Evolutionary conservation across 1,284 basidiomycete species (phyloP).

Genomic region (Trichosporon faecale): DNA sequence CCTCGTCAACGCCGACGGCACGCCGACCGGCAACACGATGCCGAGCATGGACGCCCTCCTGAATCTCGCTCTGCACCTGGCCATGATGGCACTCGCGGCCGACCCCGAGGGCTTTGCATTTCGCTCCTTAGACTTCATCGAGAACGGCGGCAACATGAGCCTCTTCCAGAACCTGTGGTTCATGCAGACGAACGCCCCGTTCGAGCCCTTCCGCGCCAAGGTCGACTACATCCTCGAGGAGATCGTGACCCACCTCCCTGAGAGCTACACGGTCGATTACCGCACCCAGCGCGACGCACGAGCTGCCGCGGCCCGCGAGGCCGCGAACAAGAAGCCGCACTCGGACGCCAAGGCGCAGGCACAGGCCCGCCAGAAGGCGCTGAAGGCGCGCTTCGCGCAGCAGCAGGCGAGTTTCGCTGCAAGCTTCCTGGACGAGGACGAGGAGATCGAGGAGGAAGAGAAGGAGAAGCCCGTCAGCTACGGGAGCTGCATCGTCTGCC

Average conservation of each 20-base stretch:
- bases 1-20: conserved; percentile 19
- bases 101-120: conserved; percentile 63
- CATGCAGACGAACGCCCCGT: conserved; percentile 70
- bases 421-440: conserved; percentile 52
- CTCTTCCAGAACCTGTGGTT: conserved; percentile 61
- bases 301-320: conserved; percentile 25
- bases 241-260: conserved; percentile 57
- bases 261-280: conserved; percentile 56
- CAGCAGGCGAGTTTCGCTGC: conserved; percentile 74
- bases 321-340: conserved; percentile 58
- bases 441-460: conserved; percentile 58
- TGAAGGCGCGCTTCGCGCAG: conserved; percentile 89
- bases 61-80: conserved; percentile 79
- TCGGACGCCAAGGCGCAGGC: conserved; percentile 33
- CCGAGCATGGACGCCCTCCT: conserved; percentile 59
- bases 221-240: conserved; percentile 70
- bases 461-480: conserved; percentile 61
- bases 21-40: conserved; percentile 24
- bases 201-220: conserved; percentile 66
- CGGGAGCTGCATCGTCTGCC: conserved; percentile 96
- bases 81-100: conserved; percentile 76
- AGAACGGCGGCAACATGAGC: conserved; percentile 54
- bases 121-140: conserved; percentile 59
- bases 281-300: conserved; percentile 46
- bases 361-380: conserved; percentile 66